Percentiles rank a stretch among this genome's conserved stretches.
These are phyloP conservation scores for Calocera cornea DNA, from an alignment of 768 basidiomycete genomes.

Conservation along the genomic window DNA sequence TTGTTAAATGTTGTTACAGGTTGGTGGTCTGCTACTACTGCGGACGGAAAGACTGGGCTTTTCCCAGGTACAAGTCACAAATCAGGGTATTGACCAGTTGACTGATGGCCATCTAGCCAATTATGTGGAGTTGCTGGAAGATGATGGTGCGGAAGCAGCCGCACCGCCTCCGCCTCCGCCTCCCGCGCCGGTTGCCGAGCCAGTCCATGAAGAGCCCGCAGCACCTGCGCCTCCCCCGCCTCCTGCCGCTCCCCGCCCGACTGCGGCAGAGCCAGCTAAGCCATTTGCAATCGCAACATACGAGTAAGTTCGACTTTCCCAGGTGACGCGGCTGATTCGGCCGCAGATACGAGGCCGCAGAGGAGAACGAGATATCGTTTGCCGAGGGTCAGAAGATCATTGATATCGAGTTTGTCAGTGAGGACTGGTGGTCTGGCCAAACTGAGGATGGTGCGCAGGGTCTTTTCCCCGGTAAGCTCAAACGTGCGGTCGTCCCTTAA, in stretches of 20 bases:
- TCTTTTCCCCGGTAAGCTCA: slow-evolving; percentile 56
- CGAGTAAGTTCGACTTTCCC: slow-evolving; percentile 37
- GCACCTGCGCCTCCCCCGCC: slow-evolving; percentile 36
- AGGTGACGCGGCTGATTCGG: slow-evolving; percentile 10
- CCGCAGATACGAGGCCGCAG: slow-evolving; percentile 69
- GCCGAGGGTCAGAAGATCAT: slow-evolving; percentile 66
- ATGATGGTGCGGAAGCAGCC: slow-evolving; percentile 7
- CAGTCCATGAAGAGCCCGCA: slow-evolving; percentile 20
- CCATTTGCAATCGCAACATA: slow-evolving; percentile 52
- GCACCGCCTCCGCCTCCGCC: slow-evolving; percentile 17
- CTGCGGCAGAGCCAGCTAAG: slow-evolving; percentile 12
- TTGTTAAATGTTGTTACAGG: slow-evolving; percentile 22
- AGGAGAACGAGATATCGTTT: slow-evolving; percentile 86
- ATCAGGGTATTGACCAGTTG: not conserved
- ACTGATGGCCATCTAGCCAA: slow-evolving; percentile 40
- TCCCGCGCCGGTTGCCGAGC: slow-evolving; percentile 25
- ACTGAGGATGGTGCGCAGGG: slow-evolving; percentile 43
- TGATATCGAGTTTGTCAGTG: slow-evolving; percentile 59
- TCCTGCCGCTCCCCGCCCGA: slow-evolving; percentile 30
- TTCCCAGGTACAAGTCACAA: slow-evolving; percentile 56
- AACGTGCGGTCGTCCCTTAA: not conserved
- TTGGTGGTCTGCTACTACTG: slow-evolving; percentile 79
- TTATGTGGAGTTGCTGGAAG: slow-evolving; percentile 67
- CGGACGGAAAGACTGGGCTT: slow-evolving; percentile 59
- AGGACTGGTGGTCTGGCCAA: slow-evolving; percentile 83